phyloP scores from a whole-genome alignment of 2,329 filamentous ascomycete genomes.

The Sclerotinia borealis region DNA sequence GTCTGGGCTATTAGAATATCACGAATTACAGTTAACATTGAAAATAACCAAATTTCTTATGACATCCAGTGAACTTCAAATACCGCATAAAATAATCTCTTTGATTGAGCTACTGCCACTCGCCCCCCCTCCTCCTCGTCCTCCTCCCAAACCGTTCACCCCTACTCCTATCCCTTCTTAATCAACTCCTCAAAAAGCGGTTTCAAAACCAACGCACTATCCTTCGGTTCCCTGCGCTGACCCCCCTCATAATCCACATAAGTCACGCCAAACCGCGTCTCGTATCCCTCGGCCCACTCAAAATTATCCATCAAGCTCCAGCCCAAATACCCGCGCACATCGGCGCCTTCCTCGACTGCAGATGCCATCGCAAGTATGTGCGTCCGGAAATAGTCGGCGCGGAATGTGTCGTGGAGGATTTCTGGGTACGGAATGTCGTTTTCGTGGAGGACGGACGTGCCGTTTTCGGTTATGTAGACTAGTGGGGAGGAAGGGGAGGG shows the following conservation, averaged over 20 bases:
- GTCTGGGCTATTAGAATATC: not conserved
- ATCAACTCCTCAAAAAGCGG: slow-evolving; percentile 67
- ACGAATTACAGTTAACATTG: not conserved
- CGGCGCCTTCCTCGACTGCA: slow-evolving; percentile 68
- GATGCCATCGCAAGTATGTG: slow-evolving; percentile 74
- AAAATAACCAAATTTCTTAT: not conserved
- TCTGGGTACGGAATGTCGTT: slow-evolving; percentile 65
- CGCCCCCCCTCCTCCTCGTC: not conserved
- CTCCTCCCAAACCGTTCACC: not conserved
- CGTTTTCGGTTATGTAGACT: slow-evolving; percentile 77
- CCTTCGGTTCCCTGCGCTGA: slow-evolving; percentile 77
- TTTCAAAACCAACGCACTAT: slow-evolving; percentile 68
- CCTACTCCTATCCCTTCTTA: slow-evolving; percentile 47
- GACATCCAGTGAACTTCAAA: not conserved
- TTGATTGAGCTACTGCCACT: not conserved
- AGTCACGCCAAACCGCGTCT: slow-evolving; percentile 78
- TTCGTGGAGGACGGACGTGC: slow-evolving; percentile 77
- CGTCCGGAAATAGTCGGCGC: slow-evolving; percentile 69
- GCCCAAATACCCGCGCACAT: slow-evolving; percentile 74
- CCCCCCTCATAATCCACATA: slow-evolving; percentile 76
- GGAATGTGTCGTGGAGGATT: slow-evolving; percentile 76
- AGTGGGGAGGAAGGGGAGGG: not conserved
- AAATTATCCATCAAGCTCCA: slow-evolving; percentile 74
- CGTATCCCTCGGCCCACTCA: slow-evolving; percentile 69
- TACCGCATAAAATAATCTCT: not conserved